Percentiles rank a stretch among this genome's conserved stretches.
phyloP scores from a whole-genome alignment of 2,329 filamentous ascomycete species.

The Cordyceps tenuipes region DNA sequence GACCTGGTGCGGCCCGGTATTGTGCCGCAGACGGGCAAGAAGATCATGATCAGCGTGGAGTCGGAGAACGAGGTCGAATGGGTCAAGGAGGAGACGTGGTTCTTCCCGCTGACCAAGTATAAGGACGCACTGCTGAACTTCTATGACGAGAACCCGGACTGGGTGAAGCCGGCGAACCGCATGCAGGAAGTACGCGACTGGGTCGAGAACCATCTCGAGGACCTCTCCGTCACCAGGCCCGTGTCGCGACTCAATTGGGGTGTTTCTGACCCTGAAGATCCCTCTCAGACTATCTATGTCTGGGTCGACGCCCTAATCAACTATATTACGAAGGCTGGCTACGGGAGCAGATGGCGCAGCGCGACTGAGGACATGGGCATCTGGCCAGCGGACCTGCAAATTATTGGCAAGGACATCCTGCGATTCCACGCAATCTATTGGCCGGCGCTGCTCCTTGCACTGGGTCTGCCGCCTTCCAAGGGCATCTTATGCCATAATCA shows the following conservation, averaged over 20 bases:
- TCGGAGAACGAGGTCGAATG: slow-evolving; percentile 92
- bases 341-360: slow-evolving; percentile 53
- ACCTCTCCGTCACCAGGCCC: slow-evolving; percentile 84
- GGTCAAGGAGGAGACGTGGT: slow-evolving; percentile 88
- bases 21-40: slow-evolving; percentile 72
- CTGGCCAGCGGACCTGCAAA: slow-evolving; percentile 88
- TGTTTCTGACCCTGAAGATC: slow-evolving; percentile 77
- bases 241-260: slow-evolving; percentile 75
- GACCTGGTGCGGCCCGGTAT: slow-evolving; percentile 64
- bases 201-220: slow-evolving; percentile 69
- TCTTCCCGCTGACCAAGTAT: slow-evolving; percentile 83
- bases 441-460: slow-evolving; percentile 89
- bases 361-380: slow-evolving; percentile 53
- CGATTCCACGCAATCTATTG: slow-evolving; percentile 97
- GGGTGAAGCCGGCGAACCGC: slow-evolving; percentile 63
- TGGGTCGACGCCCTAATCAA: slow-evolving; percentile 96
- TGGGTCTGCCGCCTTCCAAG: slow-evolving; percentile 69
- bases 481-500: slow-evolving; percentile 84
- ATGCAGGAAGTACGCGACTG: slow-evolving; percentile 73
- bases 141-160: slow-evolving; percentile 68
- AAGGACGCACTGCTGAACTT: slow-evolving; percentile 70
- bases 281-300: slow-evolving; percentile 87
- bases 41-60: slow-evolving; percentile 74
- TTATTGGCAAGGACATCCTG: slow-evolving; percentile 94
- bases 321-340: slow-evolving; percentile 82